phyloP scores from a whole-genome alignment of 2,329 filamentous ascomycete genomes.

The Lasiodiplodia hormozganensis region DNA sequence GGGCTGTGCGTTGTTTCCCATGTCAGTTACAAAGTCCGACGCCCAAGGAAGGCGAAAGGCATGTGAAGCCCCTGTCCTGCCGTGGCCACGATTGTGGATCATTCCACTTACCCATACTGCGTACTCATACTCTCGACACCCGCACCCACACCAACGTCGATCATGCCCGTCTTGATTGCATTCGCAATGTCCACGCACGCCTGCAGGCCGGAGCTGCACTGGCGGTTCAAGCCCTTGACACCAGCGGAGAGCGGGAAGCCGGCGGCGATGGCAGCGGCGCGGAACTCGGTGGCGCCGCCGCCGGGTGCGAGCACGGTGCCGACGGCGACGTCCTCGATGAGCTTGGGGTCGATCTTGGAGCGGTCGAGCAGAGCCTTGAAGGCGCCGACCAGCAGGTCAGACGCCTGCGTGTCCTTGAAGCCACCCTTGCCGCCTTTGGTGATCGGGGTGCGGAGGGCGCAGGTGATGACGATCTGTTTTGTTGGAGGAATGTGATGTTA shows the following conservation, averaged over 20 bases:
- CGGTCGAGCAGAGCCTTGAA: conserved; percentile 77
- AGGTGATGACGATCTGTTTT: conserved; percentile 80
- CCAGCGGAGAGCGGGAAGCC: conserved; percentile 86
- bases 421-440: conserved; percentile 92
- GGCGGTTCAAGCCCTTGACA: conserved; percentile 89
- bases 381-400: conserved; percentile 84
- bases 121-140: conserved; percentile 96
- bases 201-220: conserved; percentile 92
- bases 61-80: conserved; percentile 49
- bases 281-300: conserved; percentile 95
- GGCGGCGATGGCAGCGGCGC: conserved; percentile 86
- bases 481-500: background rate
- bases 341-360: conserved; percentile 83
- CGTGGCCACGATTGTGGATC: conserved; percentile 44
- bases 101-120: conserved; percentile 68
- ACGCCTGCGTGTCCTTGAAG: conserved; percentile 91
- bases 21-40: background rate
- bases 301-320: conserved; percentile 91
- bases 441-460: conserved; percentile 87
- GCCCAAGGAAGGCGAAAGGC: background rate
- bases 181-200: conserved; percentile 94
- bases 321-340: conserved; percentile 92
- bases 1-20: conserved; percentile 50
- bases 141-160: conserved; percentile 91
- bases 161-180: conserved; percentile 89